phyloP scores from a whole-genome alignment of 2,329 filamentous ascomycete genomes.

The Parafenestella ontariensis region DNA sequence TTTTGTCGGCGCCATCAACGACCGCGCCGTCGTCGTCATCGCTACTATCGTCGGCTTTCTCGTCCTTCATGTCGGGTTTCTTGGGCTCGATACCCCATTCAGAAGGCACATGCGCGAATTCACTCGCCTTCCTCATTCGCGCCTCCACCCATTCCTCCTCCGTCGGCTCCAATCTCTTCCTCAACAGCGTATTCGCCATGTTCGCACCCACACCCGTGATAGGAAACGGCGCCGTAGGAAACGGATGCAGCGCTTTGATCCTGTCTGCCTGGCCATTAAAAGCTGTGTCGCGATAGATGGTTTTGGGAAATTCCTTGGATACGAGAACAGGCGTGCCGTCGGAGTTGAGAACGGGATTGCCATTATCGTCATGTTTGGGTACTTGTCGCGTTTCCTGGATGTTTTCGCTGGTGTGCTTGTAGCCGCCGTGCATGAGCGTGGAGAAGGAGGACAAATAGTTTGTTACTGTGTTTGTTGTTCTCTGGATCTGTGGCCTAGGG shows the following conservation, averaged over 20 bases:
- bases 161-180: constrained; percentile 34
- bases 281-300: constrained; percentile 12
- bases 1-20: constrained; percentile 11
- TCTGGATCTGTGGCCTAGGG: constrained; percentile 27
- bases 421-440: constrained; percentile 29
- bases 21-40: constrained; percentile 12
- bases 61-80: constrained; percentile 16
- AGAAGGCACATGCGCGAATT: constrained; percentile 38
- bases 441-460: constrained; percentile 26
- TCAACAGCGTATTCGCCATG: constrained; percentile 31
- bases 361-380: constrained; percentile 21
- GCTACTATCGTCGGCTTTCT: constrained; percentile 16
- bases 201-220: constrained; percentile 23
- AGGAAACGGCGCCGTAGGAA: constrained; percentile 34
- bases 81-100: constrained; percentile 38
- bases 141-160: constrained; percentile 42
- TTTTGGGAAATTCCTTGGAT: constrained; percentile 10
- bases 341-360: constrained; percentile 14
- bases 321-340: constrained; percentile 9
- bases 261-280: constrained; percentile 14
- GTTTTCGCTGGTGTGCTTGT: constrained; percentile 20
- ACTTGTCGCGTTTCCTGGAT: constrained; percentile 1
- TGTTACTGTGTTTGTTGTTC: constrained; percentile 22
- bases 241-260: constrained; percentile 29
- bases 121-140: constrained; percentile 32